Base-by-base conservation (phyloP, 345 rosid species). In the Salix caprea region DNA sequence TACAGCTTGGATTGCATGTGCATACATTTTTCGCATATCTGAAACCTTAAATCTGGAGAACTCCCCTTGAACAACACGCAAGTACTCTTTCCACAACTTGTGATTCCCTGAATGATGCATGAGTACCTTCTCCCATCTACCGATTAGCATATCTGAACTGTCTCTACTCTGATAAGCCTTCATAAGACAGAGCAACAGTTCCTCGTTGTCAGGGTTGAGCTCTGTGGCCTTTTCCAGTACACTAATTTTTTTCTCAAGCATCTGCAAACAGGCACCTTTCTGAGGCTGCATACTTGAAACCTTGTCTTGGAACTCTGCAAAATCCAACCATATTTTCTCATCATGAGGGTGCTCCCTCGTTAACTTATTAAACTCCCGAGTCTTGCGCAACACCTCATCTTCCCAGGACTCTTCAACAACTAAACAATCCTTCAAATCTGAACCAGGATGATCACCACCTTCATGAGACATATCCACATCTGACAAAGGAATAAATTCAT, bases 31-130 rank as follows among this genome's bases (percentile, higher is more conserved):
- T 83, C 97, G 90, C 89, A 92, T 72, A 21, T 93, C 91, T 67
- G 96, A 89, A 81, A 93, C 98, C 88, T 93, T 93, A 79, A 96
- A 96, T 77, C 93, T 91, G 67, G 99, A 91, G 80, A 96, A 96
- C 71, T 91, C 96, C 81, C 93, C 98, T 81, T 85, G 90, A 78
- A 93, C 80, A 82, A 91, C 86, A 74, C 67, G 88, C 78, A 96
- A 77, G 85, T 93, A 96, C 92, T 93, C 96, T 76, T 83, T 89
- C 98, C 98, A 96, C 83, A 93, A 75, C 78, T 87, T 91, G 78
- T 74, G 85, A 87, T 92, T 93, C 46, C 89, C 82, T 1, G 97
- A 83, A 85, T 92, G 94, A 84, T 86, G 88, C 82, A 86, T 72
- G 34, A 96, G 94, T 56, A 89, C 83, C 79, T 87, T 90, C 78